These are phyloP conservation scores for Phytophthora constricta DNA, from an alignment of 352 stramenopile species.

Conservation along the genomic window DNA sequence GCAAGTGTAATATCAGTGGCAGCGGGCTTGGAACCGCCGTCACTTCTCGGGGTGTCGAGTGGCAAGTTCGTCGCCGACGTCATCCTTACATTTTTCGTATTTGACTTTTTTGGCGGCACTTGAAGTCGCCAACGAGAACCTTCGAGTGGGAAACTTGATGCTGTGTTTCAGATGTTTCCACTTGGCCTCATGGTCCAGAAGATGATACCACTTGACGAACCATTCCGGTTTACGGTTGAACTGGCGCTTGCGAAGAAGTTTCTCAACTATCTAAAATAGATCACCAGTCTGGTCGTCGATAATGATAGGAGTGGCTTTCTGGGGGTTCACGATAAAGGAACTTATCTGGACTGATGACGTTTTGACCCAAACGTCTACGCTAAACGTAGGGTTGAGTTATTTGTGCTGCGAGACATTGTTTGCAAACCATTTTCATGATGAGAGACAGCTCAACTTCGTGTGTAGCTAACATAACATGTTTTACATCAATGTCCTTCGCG, in stretches of 20 bases:
- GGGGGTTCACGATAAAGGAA: slow-evolving; percentile 2
- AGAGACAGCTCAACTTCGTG: slow-evolving; percentile 15
- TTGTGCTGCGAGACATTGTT: slow-evolving; percentile 1
- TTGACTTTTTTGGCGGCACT: slow-evolving; percentile 22
- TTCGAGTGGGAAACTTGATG: slow-evolving; percentile 18
- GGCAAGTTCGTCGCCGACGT: too few relatives aligned
- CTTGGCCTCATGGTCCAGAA: slow-evolving; percentile 7
- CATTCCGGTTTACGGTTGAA: slow-evolving; percentile 22
- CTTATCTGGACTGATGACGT: not conserved
- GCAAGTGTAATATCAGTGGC: too few relatives aligned
- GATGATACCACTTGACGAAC: slow-evolving; percentile 16
- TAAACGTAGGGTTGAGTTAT: slow-evolving; percentile 17
- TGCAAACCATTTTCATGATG: slow-evolving; percentile 14
- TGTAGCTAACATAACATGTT: slow-evolving; percentile 14
- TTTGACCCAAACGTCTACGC: slow-evolving; percentile 16
- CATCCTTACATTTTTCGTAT: slow-evolving; percentile 15
- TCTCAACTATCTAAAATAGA: slow-evolving; percentile 7
- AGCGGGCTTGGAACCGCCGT: too few relatives aligned
- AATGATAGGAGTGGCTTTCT: not conserved
- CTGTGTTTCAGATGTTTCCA: slow-evolving; percentile 15
- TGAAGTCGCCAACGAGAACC: slow-evolving; percentile 15
- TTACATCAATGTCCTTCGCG: slow-evolving; percentile 14
- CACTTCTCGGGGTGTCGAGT: too few relatives aligned
- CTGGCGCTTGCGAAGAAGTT: slow-evolving; percentile 5
- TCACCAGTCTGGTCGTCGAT: slow-evolving; percentile 9